Evolutionary conservation across 1,139 yeast genomes (phyloP).

Genomic region (Entelexis paramagnoliae): DNA sequence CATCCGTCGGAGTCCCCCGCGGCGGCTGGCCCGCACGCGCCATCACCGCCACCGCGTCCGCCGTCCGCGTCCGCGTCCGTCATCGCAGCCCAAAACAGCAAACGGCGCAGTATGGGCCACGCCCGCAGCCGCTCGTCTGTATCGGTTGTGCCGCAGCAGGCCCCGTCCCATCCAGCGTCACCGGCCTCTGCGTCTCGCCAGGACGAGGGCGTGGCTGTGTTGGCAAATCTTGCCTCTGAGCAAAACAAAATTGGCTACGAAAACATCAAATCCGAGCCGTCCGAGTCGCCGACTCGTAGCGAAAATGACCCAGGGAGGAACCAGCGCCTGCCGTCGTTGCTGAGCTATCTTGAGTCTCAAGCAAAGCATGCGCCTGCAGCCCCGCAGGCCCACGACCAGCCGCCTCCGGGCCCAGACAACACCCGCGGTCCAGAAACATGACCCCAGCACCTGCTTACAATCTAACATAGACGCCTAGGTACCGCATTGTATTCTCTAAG

Average conservation of each 20-base stretch:
- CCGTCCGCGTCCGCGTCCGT: conserved; percentile 16
- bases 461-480: neutral
- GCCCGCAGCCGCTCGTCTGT: conserved; percentile 29
- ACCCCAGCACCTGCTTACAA: neutral
- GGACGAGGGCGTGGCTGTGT: conserved; percentile 24
- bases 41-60: conserved; percentile 4
- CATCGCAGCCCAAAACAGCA: conserved; percentile 21
- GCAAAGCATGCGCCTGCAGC: neutral
- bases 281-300: neutral
- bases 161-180: conserved; percentile 15
- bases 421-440: neutral
- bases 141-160: conserved; percentile 18
- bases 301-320: neutral
- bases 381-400: neutral
- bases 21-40: neutral
- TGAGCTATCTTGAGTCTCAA: neutral
- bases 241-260: conserved; percentile 9
- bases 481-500: neutral
- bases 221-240: conserved; percentile 23
- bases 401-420: neutral
- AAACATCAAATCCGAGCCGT: neutral
- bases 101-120: conserved; percentile 27
- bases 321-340: neutral
- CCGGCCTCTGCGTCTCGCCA: conserved; percentile 7
- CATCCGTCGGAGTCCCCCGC: neutral